These are phyloP conservation scores for Boletus barrowsii DNA, from an alignment of 768 basidiomycete species.

Conservation along the genomic window DNA sequence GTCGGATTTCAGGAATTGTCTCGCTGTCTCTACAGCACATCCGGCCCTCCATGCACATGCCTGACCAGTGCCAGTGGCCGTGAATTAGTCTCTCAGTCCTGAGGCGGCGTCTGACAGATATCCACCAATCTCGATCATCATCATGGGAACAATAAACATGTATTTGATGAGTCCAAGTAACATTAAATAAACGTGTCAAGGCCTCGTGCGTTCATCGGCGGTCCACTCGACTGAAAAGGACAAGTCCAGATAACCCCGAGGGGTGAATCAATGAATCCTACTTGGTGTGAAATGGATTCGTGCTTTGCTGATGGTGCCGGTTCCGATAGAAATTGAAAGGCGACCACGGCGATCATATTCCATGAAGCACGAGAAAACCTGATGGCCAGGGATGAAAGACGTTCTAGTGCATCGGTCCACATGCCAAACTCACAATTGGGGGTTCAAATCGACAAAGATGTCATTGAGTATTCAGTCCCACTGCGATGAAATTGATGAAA, in stretches of 20 bases:
- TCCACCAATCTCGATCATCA: slow-evolving; percentile 24
- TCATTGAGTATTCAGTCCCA: slow-evolving; percentile 39
- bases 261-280: slow-evolving; percentile 29
- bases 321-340: slow-evolving; percentile 32
- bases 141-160: slow-evolving; percentile 23
- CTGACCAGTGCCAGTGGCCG: not conserved
- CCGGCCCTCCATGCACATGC: too few relatives aligned
- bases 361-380: slow-evolving; percentile 35
- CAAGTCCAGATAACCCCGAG: slow-evolving; percentile 29
- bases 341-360: slow-evolving; percentile 30
- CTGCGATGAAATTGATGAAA: slow-evolving; percentile 34
- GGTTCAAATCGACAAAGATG: slow-evolving; percentile 19
- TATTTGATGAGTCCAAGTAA: slow-evolving; percentile 18
- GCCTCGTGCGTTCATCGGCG: slow-evolving; percentile 29
- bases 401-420: slow-evolving; percentile 19
- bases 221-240: slow-evolving; percentile 19
- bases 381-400: slow-evolving; percentile 27
- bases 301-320: slow-evolving; percentile 25
- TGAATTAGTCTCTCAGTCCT: not conserved
- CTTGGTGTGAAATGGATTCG: slow-evolving; percentile 21
- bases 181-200: slow-evolving; percentile 34
- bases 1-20: too few relatives aligned
- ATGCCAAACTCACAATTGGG: slow-evolving; percentile 22
- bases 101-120: slow-evolving; percentile 11
- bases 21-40: not conserved